Base-by-base conservation (phyloP, 805 yeast species). In the Saccharomycopsis capsularis region DNA sequence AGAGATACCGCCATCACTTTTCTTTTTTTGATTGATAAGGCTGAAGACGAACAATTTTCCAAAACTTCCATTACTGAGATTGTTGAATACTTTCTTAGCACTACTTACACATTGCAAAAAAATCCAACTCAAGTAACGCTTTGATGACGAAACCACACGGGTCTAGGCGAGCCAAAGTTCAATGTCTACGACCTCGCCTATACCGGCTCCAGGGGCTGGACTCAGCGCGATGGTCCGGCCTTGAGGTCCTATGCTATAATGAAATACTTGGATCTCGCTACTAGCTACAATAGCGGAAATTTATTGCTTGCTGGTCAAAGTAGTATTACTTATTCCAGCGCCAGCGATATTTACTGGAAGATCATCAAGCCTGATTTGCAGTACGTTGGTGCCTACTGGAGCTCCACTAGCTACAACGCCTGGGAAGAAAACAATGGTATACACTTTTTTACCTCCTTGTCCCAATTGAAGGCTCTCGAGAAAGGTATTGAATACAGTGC, bases 391-490 rank as follows among this genome's bases (percentile, higher is more conserved):
- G 59, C 64, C 3, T 71, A 75, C 57, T 91, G 96, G 96, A 58
- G 66, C 11, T 61, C 65, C 9, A 63, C 66, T 3, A 82, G 87
- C n/a, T 91, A 85, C 67, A 97, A 90, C 66, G 69, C 90, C 38
- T 90, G 98, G 98, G 98, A 90, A 67, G 98, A 90, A 64, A 70
- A 85, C 44, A 61, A 78, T 51, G 79, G 90, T 0, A 59, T 69
- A 44, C 97, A 90, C 63, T 81, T 88, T 54, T 91, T 87, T 65
- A 90, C 95, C 1, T 69, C 83, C 13, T 63, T 85, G 57, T 78
- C 81, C 3, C 96, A 89, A 63, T 68, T 85, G 53, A 76, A 81
- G 53, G 85, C 95, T 0, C 57, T 90, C 19, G 66, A 71, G 39
- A 66, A 76, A 51, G 95, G 89, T 0, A 18, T 40, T 30, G 16